A percentile compares a stretch with the other conserved stretches of the same genome.
phyloP scores from a whole-genome alignment of 164 flowering plant genomes.

The Umbellularia californica region DNA sequence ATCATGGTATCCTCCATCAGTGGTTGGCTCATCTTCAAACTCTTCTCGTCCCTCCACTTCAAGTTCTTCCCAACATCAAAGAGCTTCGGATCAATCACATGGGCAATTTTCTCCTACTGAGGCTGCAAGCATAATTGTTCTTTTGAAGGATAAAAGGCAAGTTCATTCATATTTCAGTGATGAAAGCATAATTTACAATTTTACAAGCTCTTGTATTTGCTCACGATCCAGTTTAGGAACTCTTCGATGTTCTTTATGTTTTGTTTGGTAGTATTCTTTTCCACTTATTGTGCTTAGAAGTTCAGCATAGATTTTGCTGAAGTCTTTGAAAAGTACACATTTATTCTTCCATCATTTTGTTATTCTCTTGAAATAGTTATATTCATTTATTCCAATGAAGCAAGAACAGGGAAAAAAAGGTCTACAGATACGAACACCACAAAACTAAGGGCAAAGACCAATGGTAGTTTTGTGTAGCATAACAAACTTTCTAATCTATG shows the following conservation, averaged over 20 bases:
- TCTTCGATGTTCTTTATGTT: background rate
- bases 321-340: no score
- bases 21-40: constrained; percentile 45
- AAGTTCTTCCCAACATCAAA: constrained; percentile 27
- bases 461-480: no score
- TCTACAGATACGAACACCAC: no score
- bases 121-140: constrained; percentile 64
- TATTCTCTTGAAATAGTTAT: no score
- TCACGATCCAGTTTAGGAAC: background rate
- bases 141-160: constrained; percentile 75
- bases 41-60: constrained; percentile 70
- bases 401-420: no score
- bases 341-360: no score
- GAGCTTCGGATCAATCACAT: constrained; percentile 44
- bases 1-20: constrained; percentile 66
- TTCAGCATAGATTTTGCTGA: no score
- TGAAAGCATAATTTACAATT: background rate
- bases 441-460: no score
- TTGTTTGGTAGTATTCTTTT: no score
- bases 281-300: no score
- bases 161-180: background rate
- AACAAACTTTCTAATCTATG: no score
- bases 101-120: constrained; percentile 67
- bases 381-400: no score
- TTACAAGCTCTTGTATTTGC: background rate